Evolutionary conservation across 805 yeast genomes (phyloP).

Genomic region (Spathaspora hagerdaliae): DNA sequence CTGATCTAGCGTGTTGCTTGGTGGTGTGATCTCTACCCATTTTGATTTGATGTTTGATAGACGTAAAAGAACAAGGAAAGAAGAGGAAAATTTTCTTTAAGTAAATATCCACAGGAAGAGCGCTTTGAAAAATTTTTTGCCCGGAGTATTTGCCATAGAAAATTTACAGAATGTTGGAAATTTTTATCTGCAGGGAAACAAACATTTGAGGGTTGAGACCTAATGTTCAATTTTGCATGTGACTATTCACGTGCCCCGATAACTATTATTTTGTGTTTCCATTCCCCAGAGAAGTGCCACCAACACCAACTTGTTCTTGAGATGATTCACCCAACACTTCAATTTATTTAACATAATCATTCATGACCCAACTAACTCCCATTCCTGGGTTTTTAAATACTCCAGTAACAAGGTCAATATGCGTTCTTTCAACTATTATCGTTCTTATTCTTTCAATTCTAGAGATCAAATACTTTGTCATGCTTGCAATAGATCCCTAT

Average conservation of each 20-base stretch:
- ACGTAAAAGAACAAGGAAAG: neutral
- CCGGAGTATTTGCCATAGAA: no score
- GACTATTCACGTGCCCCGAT: neutral
- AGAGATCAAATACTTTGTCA: constrained; percentile 40
- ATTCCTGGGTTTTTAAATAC: constrained; percentile 39
- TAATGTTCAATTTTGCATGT: neutral
- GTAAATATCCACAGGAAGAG: neutral
- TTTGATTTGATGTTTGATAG: constrained; percentile 1
- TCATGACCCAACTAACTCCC: constrained; percentile 40
- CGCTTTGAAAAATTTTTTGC: no score
- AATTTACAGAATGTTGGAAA: no score
- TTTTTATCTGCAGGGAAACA: no score
- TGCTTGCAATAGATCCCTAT: constrained; percentile 49
- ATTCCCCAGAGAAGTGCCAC: no score
- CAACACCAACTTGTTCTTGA: no score
- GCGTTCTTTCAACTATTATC: constrained; percentile 27
- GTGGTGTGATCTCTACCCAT: constrained; percentile 98
- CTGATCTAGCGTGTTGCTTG: constrained; percentile 93
- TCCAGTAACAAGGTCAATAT: constrained; percentile 39
- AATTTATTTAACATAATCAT: no score
- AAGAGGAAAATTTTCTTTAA: neutral
- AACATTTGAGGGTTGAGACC: neutral
- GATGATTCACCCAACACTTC: no score
- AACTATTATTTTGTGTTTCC: no score
- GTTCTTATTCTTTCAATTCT: constrained; percentile 43